phyloP scores from a whole-genome alignment of 306 rosid species.

The Medicago arabica region DNA sequence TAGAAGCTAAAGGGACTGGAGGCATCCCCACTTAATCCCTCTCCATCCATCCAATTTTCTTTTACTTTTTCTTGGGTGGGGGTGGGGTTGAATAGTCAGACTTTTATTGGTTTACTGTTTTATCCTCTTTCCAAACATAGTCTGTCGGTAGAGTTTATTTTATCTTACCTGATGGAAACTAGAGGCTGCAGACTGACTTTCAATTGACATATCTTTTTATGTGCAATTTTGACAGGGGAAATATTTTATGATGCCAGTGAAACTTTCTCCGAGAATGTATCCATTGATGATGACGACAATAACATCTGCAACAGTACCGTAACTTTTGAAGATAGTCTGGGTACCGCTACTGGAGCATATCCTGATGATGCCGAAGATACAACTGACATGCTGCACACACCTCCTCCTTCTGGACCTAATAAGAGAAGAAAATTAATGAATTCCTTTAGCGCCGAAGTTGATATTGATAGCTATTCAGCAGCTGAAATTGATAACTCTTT shows the following conservation, averaged over 20 bases:
- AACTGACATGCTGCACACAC: conserved; percentile 53
- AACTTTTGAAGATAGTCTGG: conserved; percentile 48
- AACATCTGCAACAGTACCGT: conserved; percentile 38
- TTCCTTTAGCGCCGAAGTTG: conserved; percentile 44
- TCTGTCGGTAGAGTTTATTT: conserved; percentile 16
- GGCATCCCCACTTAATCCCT: conserved; percentile 6
- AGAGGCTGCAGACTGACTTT: conserved; percentile 40
- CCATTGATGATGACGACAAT: conserved; percentile 53
- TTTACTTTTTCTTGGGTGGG: neutral
- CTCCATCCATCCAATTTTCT: neutral
- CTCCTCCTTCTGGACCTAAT: conserved; percentile 78
- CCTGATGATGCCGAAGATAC: conserved; percentile 45
- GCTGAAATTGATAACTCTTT: conserved; percentile 38
- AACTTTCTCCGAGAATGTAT: conserved; percentile 45
- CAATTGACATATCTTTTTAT: conserved; percentile 35
- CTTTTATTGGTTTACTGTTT: neutral
- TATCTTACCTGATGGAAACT: conserved; percentile 32
- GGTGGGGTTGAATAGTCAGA: neutral
- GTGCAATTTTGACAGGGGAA: conserved; percentile 66
- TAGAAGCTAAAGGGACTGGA: conserved; percentile 28
- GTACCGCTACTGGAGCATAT: conserved; percentile 40
- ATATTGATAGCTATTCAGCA: conserved; percentile 46
- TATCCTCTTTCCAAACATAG: conserved; percentile 12
- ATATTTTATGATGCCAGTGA: conserved; percentile 77
- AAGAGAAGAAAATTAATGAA: conserved; percentile 76